Base-by-base conservation (phyloP, 768 basidiomycete genomes). In the Russula vinacea region DNA sequence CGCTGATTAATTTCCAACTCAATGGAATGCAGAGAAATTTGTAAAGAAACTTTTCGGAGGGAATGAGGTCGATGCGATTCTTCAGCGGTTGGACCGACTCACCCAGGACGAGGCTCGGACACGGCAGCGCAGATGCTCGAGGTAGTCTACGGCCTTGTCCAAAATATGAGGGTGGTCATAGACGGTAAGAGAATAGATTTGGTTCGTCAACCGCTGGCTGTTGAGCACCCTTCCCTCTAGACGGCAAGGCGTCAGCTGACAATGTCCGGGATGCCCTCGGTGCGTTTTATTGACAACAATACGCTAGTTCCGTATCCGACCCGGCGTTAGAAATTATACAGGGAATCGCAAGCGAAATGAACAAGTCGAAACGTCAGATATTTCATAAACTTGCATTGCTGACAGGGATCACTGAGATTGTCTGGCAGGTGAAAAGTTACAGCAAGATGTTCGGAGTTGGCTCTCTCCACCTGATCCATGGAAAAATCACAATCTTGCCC, bases 381-480 rank as follows among this genome's bases (percentile, higher is more conserved):
- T 45, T n/a, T 11, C n/a, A n/a, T 45, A n/a, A 45, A 45, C 19
- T n/a, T 45, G n/a, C 44, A 8, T 45, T n/a, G 44, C 0, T 45
- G n/a, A 45, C n/a, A 1, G n/a, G n/a, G 10, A 45, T 45, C 44
- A n/a, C 44, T n/a, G n/a, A 45, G n/a, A 7, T n/a, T 45, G 7
- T 45, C n/a, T 45, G 19, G 10, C 19, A 45, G 44, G 10, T 45
- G 44, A 45, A 2, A n/a, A 45, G n/a, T 5, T 45, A 44, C 29
- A 22, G 56, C 1, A 16, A n/a, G 42, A 57, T 22, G 6, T 57
- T 14, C 44, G 9, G n/a, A 33, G 16, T 24, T 58, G 56, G 56
- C 32, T 58, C 11, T 58, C 44, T n/a, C 56, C 56, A 2, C 56
- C 56, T 22, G 56, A 58, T 24, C 56, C 56, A 4, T 47, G 56